Conservation (phyloP, 208 protist species). For the Acanthamoeba healyi region DNA sequence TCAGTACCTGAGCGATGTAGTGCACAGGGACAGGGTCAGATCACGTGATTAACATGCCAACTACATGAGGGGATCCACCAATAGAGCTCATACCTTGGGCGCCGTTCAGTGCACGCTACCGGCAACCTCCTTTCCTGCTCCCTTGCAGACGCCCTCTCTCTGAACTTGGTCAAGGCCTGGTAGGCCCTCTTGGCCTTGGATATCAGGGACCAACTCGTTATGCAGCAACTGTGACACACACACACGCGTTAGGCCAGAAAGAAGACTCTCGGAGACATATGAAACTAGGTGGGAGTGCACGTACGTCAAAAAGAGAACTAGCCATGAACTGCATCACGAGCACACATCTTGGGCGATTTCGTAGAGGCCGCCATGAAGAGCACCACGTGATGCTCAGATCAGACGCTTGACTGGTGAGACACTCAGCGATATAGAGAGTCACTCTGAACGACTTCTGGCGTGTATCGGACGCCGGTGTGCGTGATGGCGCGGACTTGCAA, state of each 20-base stretch:
- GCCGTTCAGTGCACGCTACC: slow-evolving; percentile 8
- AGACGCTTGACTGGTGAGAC: no score
- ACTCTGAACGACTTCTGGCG: no score
- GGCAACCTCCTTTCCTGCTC: not conserved
- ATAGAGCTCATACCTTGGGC: not conserved
- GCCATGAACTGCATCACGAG: slow-evolving; percentile 41
- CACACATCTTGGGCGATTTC: not conserved
- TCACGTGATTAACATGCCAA: not conserved
- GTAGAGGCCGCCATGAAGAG: slow-evolving; percentile 82
- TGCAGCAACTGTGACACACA: not conserved
- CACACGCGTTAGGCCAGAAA: no score
- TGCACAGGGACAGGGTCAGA: no score
- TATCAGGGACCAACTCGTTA: not conserved
- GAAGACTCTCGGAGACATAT: not conserved
- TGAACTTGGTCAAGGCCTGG: slow-evolving; percentile 14
- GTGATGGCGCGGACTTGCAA: no score
- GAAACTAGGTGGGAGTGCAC: not conserved
- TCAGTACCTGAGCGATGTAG: no score
- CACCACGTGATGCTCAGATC: slow-evolving; percentile 20
- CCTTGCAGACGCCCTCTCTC: not conserved
- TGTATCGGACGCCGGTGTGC: no score
- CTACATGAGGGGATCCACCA: not conserved
- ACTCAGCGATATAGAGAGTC: no score
- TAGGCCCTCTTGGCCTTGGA: slow-evolving; percentile 2
- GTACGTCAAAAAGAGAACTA: not conserved